phyloP scores from a whole-genome alignment of 163 green algal species.

The Volvox carteri region DNA sequence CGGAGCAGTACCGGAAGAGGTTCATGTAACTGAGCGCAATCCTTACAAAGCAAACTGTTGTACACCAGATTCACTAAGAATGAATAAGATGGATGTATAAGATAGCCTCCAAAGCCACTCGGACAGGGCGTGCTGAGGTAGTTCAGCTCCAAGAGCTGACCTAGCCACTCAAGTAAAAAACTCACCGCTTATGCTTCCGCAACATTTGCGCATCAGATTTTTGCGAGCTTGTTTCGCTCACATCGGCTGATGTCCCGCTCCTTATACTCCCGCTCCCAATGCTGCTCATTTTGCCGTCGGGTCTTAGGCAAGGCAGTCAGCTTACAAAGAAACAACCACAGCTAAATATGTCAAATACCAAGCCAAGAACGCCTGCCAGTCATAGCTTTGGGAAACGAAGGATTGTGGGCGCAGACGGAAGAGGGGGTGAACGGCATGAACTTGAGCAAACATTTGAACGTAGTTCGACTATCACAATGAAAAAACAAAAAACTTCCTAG shows the following conservation, averaged over 20 bases:
- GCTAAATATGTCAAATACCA: not conserved
- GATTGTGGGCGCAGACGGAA: not conserved
- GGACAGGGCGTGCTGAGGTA: too few relatives aligned
- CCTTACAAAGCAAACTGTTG: too few relatives aligned
- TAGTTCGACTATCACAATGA: too few relatives aligned
- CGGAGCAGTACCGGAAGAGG: too few relatives aligned
- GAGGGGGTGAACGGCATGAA: not conserved
- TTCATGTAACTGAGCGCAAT: too few relatives aligned
- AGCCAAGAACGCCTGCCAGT: not conserved
- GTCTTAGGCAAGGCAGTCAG: not conserved
- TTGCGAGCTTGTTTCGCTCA: slow-evolving; percentile 36
- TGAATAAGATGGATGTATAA: too few relatives aligned
- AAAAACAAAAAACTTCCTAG: too few relatives aligned
- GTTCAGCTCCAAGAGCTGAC: too few relatives aligned
- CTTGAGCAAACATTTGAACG: too few relatives aligned
- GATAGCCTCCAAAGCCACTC: too few relatives aligned
- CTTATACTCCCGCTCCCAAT: not conserved
- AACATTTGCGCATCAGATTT: slow-evolving; percentile 6
- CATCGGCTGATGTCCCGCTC: not conserved
- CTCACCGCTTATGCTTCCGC: slow-evolving; percentile 29
- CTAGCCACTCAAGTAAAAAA: not conserved
- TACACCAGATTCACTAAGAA: too few relatives aligned
- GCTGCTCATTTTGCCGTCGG: slow-evolving; percentile 9
- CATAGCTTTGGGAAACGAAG: not conserved
- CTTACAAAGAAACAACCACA: not conserved